These are phyloP conservation scores for Lavandula angustifolia DNA, from an alignment of 257 asterid species.

Conservation along the genomic window DNA sequence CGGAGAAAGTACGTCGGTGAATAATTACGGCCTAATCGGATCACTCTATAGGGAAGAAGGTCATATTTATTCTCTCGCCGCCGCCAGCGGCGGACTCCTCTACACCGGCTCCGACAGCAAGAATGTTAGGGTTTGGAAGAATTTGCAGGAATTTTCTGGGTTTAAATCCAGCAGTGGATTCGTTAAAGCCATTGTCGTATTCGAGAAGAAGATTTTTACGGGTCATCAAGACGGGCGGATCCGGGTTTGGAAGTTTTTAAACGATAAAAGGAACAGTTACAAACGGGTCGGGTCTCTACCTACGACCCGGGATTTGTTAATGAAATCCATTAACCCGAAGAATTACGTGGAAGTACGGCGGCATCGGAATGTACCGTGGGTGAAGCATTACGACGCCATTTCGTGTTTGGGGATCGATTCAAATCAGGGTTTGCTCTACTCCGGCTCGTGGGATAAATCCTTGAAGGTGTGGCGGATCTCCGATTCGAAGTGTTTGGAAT, in stretches of 20 bases:
- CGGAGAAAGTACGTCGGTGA: not conserved
- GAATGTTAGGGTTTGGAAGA: slow-evolving; percentile 79
- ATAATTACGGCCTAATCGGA: slow-evolving; percentile 50
- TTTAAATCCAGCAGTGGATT: slow-evolving; percentile 80
- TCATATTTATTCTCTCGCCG: slow-evolving; percentile 75
- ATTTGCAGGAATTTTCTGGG: slow-evolving; percentile 63
- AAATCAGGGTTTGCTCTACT: slow-evolving; percentile 57
- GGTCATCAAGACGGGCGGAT: slow-evolving; percentile 92
- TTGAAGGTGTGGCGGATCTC: slow-evolving; percentile 88
- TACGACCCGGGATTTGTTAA: slow-evolving; percentile 57
- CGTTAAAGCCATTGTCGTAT: slow-evolving; percentile 71
- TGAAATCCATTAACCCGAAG: slow-evolving; percentile 65
- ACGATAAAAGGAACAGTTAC: slow-evolving; percentile 34
- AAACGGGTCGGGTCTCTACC: slow-evolving; percentile 76
- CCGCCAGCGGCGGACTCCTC: slow-evolving; percentile 48
- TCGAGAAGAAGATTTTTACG: slow-evolving; percentile 57
- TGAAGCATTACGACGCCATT: slow-evolving; percentile 76
- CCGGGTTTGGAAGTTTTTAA: slow-evolving; percentile 71
- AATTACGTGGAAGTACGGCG: slow-evolving; percentile 66
- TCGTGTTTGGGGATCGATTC: slow-evolving; percentile 68
- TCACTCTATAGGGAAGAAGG: slow-evolving; percentile 71
- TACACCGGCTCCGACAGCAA: slow-evolving; percentile 89
- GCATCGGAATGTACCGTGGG: slow-evolving; percentile 70
- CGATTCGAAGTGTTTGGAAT: slow-evolving; percentile 78
- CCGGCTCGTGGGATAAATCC: slow-evolving; percentile 93